Conservation (phyloP, 2,329 filamentous ascomycete species). For the Curvularia sp. region DNA sequence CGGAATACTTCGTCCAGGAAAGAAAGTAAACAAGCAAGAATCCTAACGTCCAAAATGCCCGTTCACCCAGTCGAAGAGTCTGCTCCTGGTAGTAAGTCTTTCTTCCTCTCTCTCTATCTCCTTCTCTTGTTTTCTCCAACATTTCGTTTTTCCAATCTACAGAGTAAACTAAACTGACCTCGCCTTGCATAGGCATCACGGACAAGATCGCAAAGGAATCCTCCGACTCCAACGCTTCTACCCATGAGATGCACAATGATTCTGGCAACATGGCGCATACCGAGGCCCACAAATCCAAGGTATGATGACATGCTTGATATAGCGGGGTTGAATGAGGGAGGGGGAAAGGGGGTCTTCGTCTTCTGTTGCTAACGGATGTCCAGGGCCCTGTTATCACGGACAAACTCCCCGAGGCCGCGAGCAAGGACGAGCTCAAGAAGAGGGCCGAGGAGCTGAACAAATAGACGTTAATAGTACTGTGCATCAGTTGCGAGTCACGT, state of each 20-base stretch:
- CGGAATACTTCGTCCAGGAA: constrained; percentile 3
- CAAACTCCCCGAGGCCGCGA: constrained; percentile 54
- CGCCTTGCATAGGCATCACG: constrained; percentile 49
- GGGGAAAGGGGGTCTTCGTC: neutral
- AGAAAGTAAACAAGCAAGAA: constrained; percentile 9
- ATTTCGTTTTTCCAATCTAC: no score
- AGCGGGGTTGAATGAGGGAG: neutral
- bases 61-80: constrained; percentile 53
- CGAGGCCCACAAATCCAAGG: constrained; percentile 53
- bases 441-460: constrained; percentile 60
- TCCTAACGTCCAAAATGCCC: constrained; percentile 48
- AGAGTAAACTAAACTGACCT: constrained; percentile 6
- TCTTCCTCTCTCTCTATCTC: neutral
- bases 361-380: constrained; percentile 15
- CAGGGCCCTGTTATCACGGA: constrained; percentile 57
- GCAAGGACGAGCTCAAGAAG: constrained; percentile 60
- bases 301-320: constrained; percentile 25
- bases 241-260: constrained; percentile 44
- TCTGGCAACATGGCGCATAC: constrained; percentile 45
- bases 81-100: constrained; percentile 49
- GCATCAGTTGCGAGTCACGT: neutral
- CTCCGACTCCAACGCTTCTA: constrained; percentile 50
- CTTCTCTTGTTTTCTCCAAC: no score
- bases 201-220: constrained; percentile 57
- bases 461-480: constrained; percentile 32